A percentile compares a stretch with the other conserved stretches of the same genome.
Conservation (phyloP, 129 eudicot genomes). For the Flaveria ramosissima region DNA sequence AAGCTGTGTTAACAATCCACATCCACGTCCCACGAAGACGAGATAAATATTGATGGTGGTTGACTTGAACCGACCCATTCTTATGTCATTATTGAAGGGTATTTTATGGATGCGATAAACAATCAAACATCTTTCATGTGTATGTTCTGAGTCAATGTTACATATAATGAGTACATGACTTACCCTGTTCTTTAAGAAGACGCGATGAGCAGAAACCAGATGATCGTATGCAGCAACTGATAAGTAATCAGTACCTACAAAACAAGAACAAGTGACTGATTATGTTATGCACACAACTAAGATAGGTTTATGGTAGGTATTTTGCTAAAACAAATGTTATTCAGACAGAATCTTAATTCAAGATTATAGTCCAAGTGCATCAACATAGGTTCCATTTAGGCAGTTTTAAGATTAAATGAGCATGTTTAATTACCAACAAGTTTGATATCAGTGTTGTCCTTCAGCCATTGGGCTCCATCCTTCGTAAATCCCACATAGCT, state of each 20-base stretch:
- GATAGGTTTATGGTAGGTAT: neutral
- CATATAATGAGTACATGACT: constrained; percentile 17
- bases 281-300: constrained; percentile 1
- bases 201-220: constrained; percentile 72
- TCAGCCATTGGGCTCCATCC: constrained; percentile 69
- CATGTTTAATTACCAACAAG: constrained; percentile 53
- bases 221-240: constrained; percentile 78
- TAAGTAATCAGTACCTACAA: constrained; percentile 83
- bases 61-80: neutral
- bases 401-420: neutral
- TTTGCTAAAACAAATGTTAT: neutral
- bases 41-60: neutral
- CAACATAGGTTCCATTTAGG: constrained; percentile 4
- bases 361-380: constrained; percentile 8
- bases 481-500: constrained; percentile 58
- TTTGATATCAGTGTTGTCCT: constrained; percentile 71
- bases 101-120: neutral
- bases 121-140: neutral
- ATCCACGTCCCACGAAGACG: too few species aligned
- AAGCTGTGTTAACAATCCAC: too few species aligned
- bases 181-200: constrained; percentile 77
- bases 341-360: neutral
- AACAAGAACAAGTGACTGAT: constrained; percentile 23
- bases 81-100: neutral
- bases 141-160: neutral